Evolutionary conservation across 2,329 filamentous ascomycete species (phyloP).

Genomic region (Thermomyces lanuginosus): DNA sequence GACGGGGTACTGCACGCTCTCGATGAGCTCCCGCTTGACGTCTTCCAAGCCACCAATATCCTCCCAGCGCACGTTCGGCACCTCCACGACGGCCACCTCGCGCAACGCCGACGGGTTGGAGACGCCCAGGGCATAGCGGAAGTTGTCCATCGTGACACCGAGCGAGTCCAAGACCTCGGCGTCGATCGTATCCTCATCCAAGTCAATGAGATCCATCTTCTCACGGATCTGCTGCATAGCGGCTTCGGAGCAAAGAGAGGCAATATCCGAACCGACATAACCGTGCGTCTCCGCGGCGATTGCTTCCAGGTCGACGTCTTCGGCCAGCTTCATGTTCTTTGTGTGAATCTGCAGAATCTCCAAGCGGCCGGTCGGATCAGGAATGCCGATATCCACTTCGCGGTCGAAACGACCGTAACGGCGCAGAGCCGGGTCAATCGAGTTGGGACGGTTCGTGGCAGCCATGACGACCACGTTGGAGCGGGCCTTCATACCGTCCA

Average conservation of each 20-base stretch:
- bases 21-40: conserved; percentile 98
- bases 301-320: conserved; percentile 91
- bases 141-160: conserved; percentile 99
- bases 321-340: conserved; percentile 99
- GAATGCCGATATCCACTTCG: conserved; percentile 92
- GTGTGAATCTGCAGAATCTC: conserved; percentile 99
- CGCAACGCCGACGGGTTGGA: conserved; percentile 97
- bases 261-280: conserved; percentile 96
- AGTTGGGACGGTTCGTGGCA: conserved; percentile 95
- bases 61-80: conserved; percentile 98
- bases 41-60: conserved; percentile 96
- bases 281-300: conserved; percentile 97
- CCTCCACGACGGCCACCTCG: conserved; percentile 96
- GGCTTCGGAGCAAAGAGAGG: conserved; percentile 94
- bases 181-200: conserved; percentile 97
- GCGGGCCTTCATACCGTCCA: conserved; percentile 99
- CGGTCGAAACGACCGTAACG: conserved; percentile 98
- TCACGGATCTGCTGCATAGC: conserved; percentile 99
- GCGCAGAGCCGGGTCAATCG: conserved; percentile 94
- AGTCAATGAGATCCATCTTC: conserved; percentile 99
- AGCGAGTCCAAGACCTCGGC: conserved; percentile 96
- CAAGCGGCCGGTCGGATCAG: conserved; percentile 91
- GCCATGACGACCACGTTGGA: conserved; percentile 99
- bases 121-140: conserved; percentile 93
- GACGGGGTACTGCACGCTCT: conserved; percentile 96